phyloP scores from a whole-genome alignment of 345 rosid genomes.

The Rhodamnia rubescens region DNA sequence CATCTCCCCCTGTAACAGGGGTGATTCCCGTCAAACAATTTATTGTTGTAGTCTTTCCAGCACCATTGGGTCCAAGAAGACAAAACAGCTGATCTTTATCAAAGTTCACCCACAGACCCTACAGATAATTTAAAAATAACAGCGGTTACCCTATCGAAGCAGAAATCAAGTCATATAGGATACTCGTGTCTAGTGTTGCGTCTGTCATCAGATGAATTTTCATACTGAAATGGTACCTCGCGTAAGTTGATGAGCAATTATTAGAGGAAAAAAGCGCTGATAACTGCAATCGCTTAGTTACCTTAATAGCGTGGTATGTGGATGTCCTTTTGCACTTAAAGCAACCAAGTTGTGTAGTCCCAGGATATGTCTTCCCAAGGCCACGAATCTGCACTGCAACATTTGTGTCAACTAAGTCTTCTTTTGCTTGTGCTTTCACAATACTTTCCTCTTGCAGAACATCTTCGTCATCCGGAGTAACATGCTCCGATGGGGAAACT shows the following conservation, averaged over 20 bases:
- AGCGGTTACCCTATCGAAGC: neutral
- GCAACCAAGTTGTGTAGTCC: conserved; percentile 47
- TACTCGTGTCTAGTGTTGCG: neutral
- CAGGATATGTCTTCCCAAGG: conserved; percentile 74
- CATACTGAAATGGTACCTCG: neutral
- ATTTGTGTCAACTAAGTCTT: conserved; percentile 36
- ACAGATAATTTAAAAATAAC: neutral
- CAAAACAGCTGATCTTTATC: conserved; percentile 83
- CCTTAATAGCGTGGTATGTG: conserved; percentile 80
- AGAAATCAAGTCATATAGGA: neutral
- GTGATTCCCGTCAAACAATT: conserved; percentile 87
- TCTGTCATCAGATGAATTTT: neutral
- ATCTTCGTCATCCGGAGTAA: conserved; percentile 79
- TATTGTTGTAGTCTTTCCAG: conserved; percentile 93
- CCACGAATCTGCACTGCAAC: conserved; percentile 88
- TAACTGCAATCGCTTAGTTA: conserved; percentile 2
- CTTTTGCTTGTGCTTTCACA: conserved; percentile 48
- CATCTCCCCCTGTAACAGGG: conserved; percentile 86
- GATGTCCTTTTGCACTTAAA: conserved; percentile 72
- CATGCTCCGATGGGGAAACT: conserved; percentile 36
- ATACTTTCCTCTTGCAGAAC: conserved; percentile 75
- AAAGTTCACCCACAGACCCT: conserved; percentile 87
- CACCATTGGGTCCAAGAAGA: conserved; percentile 98
- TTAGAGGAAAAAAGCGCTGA: neutral
- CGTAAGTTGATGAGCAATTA: neutral